Conservation (phyloP, 257 asterid species). For the Penstemon eatonii region DNA sequence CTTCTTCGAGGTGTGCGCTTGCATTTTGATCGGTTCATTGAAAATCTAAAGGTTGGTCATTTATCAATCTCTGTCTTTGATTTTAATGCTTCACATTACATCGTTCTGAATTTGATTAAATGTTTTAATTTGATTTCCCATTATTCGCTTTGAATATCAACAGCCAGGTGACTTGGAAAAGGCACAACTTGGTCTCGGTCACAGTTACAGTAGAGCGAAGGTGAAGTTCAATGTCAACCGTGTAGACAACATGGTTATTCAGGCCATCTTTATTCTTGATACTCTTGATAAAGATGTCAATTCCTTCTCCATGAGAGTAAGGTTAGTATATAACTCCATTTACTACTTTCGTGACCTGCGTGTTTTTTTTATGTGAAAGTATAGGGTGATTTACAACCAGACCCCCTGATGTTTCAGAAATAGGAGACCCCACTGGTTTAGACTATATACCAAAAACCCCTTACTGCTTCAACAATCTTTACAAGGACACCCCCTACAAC, state of each 20-base stretch:
- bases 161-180: constrained; percentile 91
- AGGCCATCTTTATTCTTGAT: constrained; percentile 90
- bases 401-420: too few relatives aligned
- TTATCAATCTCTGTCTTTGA: background rate
- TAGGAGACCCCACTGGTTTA: too few relatives aligned
- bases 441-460: too few relatives aligned
- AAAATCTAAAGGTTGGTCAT: constrained; percentile 69
- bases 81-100: background rate
- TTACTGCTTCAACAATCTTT: too few relatives aligned
- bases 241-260: constrained; percentile 96
- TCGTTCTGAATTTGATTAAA: background rate
- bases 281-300: constrained; percentile 95
- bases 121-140: constrained; percentile 5
- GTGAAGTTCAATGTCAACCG: constrained; percentile 96
- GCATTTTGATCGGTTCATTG: constrained; percentile 68
- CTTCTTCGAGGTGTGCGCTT: constrained; percentile 80
- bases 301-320: constrained; percentile 91
- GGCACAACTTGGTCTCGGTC: constrained; percentile 95
- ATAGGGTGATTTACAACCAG: too few relatives aligned
- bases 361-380: background rate
- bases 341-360: background rate
- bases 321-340: constrained; percentile 47
- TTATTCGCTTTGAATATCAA: background rate
- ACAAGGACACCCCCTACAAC: too few relatives aligned
- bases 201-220: constrained; percentile 96